Base-by-base conservation (phyloP, 176 grass and related monocot species). In the Luzula sylvatica region DNA sequence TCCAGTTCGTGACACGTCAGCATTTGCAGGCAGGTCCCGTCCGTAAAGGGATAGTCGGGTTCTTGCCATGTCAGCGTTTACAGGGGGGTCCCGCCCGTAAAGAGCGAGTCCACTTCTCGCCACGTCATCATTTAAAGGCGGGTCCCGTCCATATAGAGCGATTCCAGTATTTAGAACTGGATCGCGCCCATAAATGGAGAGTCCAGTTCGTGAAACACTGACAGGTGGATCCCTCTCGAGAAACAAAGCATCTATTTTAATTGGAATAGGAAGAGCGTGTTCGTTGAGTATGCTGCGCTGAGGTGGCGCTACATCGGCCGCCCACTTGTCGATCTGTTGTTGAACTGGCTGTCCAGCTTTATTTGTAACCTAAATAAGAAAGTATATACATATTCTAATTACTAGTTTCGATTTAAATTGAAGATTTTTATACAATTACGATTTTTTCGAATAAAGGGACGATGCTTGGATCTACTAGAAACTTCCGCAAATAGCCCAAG, bases 401-500 rank as follows among this genome's bases (percentile, higher is more conserved):
- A 16, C 3, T 43, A 43, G 21, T 43, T 43, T 46, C 26, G 23
- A 11, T 22, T 17, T 14, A 44, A 41, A 26, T n/a, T 40, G 5
- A 6, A 50, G 6, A 52, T 22, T 16, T 61, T 45, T 15, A 50
- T 35, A 65, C 12, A 58, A 84, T 86, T 80, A 98, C 92, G 74
- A 38, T 83, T 48, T 90, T 98, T 60, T 98, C 81, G 41, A 98
- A 98, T 53, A 98, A 82, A 56, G 85, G 85, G 68, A 98, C 77
- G 68, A 98, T 73, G 71, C 81, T 86, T 58, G 82, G 92, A 48
- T 98, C 92, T 74, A 98, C 92, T 70, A 98, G 73, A 90, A 98
- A 98, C 68, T 87, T 98, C 53, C 92, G 73, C 51, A 98, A 85
- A 72, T 90, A 85, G 28, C 76, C 65, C 53, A 80, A 64, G 58